These are phyloP conservation scores for Boletus eberwhitei DNA, from an alignment of 768 basidiomycete species.

Conservation along the genomic window DNA sequence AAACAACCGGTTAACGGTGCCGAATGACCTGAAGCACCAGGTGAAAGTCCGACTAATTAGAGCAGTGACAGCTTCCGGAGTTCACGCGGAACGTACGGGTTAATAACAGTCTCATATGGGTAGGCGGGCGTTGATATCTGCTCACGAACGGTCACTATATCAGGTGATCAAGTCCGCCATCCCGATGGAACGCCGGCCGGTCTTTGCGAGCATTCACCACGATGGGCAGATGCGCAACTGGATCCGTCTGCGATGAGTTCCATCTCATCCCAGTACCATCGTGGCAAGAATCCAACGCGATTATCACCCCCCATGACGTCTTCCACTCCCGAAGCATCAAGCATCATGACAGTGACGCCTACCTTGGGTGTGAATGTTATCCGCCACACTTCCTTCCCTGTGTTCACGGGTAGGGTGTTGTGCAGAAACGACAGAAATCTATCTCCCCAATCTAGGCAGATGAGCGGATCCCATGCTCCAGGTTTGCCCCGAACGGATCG, in stretches of 20 bases:
- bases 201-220: conserved; percentile 3
- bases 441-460: conserved; percentile 75
- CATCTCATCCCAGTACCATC: conserved; percentile 55
- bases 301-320: conserved; percentile 69
- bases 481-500: conserved; percentile 72
- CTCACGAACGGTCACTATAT: conserved; percentile 11
- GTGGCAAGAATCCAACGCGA: conserved; percentile 75
- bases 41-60: conserved; percentile 26
- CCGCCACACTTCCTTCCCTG: conserved; percentile 58
- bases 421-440: conserved; percentile 56
- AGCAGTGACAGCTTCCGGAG: conserved; percentile 16
- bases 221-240: conserved; percentile 5
- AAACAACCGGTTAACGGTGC: conserved; percentile 9
- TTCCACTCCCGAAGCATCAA: conserved; percentile 47
- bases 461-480: conserved; percentile 70
- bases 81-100: conserved; percentile 27
- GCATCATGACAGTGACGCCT: conserved; percentile 49
- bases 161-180: conserved; percentile 28
- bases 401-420: conserved; percentile 27
- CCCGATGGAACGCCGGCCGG: conserved; percentile 12
- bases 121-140: conserved; percentile 9
- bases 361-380: conserved; percentile 57
- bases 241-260: neutral
- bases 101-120: conserved; percentile 10
- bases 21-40: conserved; percentile 19